These are phyloP conservation scores for Tetragonia tetragonoides DNA, from an alignment of 148 eudicot genomes.

Conservation along the genomic window DNA sequence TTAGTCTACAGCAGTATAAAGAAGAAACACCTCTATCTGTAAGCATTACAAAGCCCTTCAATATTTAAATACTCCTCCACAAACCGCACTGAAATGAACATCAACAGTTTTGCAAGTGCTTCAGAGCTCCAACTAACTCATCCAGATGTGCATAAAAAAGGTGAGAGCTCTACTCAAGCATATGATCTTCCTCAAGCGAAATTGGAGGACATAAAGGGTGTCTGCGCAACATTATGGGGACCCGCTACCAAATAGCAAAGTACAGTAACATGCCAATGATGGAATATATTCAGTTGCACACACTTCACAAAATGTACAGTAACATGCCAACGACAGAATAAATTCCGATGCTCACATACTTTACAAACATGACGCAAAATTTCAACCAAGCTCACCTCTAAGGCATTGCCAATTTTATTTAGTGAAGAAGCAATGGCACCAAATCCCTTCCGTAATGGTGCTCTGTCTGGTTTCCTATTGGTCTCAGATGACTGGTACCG, in stretches of 20 bases:
- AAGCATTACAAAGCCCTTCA: too few species aligned
- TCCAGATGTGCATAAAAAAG: background rate
- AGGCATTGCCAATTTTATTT: conserved; percentile 70
- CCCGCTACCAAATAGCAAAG: background rate
- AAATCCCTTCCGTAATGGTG: conserved; percentile 60
- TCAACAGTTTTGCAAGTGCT: too few species aligned
- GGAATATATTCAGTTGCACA: background rate
- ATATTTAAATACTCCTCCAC: too few species aligned
- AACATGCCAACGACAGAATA: background rate
- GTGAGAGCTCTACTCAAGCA: background rate
- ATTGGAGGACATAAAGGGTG: too few species aligned
- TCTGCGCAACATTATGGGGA: background rate
- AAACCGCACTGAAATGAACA: too few species aligned
- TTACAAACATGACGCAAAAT: background rate
- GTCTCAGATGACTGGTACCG: conserved; percentile 33
- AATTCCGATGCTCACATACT: background rate
- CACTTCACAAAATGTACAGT: background rate
- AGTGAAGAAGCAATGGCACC: conserved; percentile 66
- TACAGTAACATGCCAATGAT: background rate
- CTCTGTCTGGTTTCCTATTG: conserved; percentile 46
- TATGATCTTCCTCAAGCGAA: background rate
- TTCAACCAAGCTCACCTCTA: conserved; percentile 52
- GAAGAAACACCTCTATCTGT: too few species aligned
- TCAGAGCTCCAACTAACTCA: too few species aligned
- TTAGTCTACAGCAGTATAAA: too few species aligned